A percentile compares a stretch with the other conserved stretches of the same genome.
Evolutionary conservation across 2,329 filamentous ascomycete genomes (phyloP).

Genomic region (Colletotrichum sp.): DNA sequence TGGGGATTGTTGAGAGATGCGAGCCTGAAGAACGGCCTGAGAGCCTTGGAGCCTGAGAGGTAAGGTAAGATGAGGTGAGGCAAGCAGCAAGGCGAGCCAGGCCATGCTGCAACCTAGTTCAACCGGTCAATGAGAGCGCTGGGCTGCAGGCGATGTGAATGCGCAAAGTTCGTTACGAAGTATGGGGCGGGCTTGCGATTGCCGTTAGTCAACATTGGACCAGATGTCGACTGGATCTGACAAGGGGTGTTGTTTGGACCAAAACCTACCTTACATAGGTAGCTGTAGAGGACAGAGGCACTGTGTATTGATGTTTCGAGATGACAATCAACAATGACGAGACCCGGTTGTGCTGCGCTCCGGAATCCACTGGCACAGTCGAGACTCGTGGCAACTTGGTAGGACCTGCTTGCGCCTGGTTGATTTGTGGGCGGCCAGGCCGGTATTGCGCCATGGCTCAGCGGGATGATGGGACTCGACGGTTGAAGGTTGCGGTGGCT

Average conservation of each 20-base stretch:
- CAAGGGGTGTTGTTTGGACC: conserved; percentile 5
- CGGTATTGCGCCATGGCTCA: conserved; percentile 17
- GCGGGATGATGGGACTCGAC: conserved; percentile 5
- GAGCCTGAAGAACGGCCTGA: background rate
- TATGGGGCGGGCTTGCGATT: conserved; percentile 19
- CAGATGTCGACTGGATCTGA: conserved; percentile 1
- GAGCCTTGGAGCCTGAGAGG: background rate
- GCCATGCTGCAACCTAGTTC: background rate
- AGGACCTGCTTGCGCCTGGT: background rate
- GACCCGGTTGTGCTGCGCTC: background rate
- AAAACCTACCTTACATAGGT: background rate
- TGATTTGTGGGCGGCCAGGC: background rate
- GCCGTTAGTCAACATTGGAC: conserved; percentile 18
- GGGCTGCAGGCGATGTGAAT: conserved; percentile 6
- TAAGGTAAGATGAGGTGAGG: background rate
- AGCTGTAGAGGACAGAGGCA: background rate
- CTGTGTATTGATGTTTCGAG: background rate
- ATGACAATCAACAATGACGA: background rate
- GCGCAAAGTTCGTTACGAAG: conserved; percentile 17
- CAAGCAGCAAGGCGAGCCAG: background rate
- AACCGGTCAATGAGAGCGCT: background rate
- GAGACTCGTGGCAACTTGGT: background rate
- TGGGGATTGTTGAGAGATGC: background rate
- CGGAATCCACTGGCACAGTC: background rate
- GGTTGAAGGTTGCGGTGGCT: background rate